Base-by-base conservation (phyloP, 805 yeast species). In the Nakazawaea pomicola region DNA sequence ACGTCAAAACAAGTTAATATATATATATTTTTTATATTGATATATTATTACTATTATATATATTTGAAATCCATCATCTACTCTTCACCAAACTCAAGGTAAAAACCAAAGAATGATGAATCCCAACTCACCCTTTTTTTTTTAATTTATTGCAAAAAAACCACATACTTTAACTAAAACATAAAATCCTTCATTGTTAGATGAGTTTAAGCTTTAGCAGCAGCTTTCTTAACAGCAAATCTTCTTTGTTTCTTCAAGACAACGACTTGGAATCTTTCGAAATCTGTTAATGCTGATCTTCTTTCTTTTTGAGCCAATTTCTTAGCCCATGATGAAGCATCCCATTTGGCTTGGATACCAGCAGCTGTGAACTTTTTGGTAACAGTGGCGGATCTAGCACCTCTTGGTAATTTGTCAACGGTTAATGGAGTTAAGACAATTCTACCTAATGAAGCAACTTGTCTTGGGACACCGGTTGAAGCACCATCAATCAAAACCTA, bases 221-320 rank as follows among this genome's bases (percentile, higher is more conserved):
- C 81, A 72, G 95, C 95, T 80, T 88, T 90, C 78, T 84, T 87
- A 64, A 88, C 91, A 73, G 89, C 86, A 69, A 71, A 83, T 76
- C 89, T 85, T 76, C 87, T 88, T 80, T 95, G 97, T 83, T 91
- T 93, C 85, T 85, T 93, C 70, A 89, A 81, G 61, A 89, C 95
- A 71, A 85, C 68, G 60, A 91, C 99, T 81, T 91, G 96, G 96
- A 93, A 93, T 83, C 99, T 90, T 80, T 93, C 96, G 64, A 93
- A 93, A 75, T 93, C 99, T 59, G 91, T 67, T 70, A 95, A 84
- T 66, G 82, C 76, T 62, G 95, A 72, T 81, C 99, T 87, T 73
- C 82, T 87, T 72, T 84, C 82, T 74, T 87, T 88, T 73, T 86
- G 83, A 67, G 95, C 96, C 63, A 93, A 83, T 80, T 89, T 90